phyloP scores from a whole-genome alignment of 768 basidiomycete species.

The Xerocomus brunneocitrinus region DNA sequence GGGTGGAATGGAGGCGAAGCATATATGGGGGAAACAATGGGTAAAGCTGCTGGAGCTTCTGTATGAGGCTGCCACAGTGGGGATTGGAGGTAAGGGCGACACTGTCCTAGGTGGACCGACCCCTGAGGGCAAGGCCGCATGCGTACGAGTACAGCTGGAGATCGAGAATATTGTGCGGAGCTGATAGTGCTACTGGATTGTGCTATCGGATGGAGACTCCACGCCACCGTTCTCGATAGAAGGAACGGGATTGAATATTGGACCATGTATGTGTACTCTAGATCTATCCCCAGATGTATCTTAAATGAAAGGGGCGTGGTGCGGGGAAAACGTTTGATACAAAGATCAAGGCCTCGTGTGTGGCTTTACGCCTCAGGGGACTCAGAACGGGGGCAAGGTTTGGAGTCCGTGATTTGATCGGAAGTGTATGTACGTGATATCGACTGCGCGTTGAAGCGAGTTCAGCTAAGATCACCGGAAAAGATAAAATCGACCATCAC shows the following conservation, averaged over 20 bases:
- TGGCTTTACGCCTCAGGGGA: too few relatives aligned
- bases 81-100: slow-evolving; percentile 37
- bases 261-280: neutral
- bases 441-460: too few relatives aligned
- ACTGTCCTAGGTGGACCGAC: slow-evolving; percentile 52
- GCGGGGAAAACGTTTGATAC: slow-evolving; percentile 21
- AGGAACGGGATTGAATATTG: neutral
- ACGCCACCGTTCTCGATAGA: neutral
- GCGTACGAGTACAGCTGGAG: slow-evolving; percentile 58
- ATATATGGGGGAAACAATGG: slow-evolving; percentile 77
- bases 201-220: too few relatives aligned
- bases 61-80: slow-evolving; percentile 57
- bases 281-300: neutral
- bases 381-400: too few relatives aligned
- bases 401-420: too few relatives aligned
- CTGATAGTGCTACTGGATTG: slow-evolving; percentile 11
- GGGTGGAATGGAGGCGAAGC: slow-evolving; percentile 53
- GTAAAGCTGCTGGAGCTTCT: slow-evolving; percentile 64
- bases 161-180: slow-evolving; percentile 56
- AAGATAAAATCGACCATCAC: too few relatives aligned
- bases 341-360: slow-evolving; percentile 11
- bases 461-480: too few relatives aligned
- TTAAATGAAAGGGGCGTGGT: slow-evolving; percentile 27
- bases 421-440: too few relatives aligned
- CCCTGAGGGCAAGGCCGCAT: slow-evolving; percentile 60